Evolutionary conservation across 75 land plant species (phyloP).

Genomic region (Pseudotsuga menziesii): DNA sequence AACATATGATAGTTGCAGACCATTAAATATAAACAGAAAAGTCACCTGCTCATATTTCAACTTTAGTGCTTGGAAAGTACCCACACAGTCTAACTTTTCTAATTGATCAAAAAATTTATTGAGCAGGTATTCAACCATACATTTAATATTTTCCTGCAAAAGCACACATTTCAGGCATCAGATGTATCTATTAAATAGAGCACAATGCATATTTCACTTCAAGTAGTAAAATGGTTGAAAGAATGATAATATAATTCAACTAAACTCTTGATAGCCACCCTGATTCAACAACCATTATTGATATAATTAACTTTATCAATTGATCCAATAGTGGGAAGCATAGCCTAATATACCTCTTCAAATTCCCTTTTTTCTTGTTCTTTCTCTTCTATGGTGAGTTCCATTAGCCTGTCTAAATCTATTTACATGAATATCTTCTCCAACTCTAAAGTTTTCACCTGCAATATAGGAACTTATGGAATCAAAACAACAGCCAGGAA

Average conservation of each 20-base stretch:
- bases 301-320: not conserved
- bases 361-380: slow-evolving; percentile 4
- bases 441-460: slow-evolving; percentile 57
- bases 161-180: not conserved
- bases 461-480: slow-evolving; percentile 11
- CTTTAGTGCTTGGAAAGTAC: slow-evolving; percentile 58
- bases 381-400: slow-evolving; percentile 36
- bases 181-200: not conserved
- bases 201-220: not conserved
- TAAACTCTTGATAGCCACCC: not conserved
- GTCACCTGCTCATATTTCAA: slow-evolving; percentile 92
- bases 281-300: not conserved
- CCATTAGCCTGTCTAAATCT: slow-evolving; percentile 50
- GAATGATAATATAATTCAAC: not conserved
- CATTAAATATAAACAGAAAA: not conserved
- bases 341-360: slow-evolving; percentile 17
- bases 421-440: slow-evolving; percentile 60
- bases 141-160: slow-evolving; percentile 70
- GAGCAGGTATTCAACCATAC: slow-evolving; percentile 61
- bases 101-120: slow-evolving; percentile 70
- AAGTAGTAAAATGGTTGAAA: not conserved
- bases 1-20: not conserved
- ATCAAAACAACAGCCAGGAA: not conserved
- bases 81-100: slow-evolving; percentile 56
- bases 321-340: not conserved